Percentiles rank a stretch among this genome's conserved stretches.
Evolutionary conservation across 257 asterid species (phyloP).

Genomic region (Nicotiana undulata): DNA sequence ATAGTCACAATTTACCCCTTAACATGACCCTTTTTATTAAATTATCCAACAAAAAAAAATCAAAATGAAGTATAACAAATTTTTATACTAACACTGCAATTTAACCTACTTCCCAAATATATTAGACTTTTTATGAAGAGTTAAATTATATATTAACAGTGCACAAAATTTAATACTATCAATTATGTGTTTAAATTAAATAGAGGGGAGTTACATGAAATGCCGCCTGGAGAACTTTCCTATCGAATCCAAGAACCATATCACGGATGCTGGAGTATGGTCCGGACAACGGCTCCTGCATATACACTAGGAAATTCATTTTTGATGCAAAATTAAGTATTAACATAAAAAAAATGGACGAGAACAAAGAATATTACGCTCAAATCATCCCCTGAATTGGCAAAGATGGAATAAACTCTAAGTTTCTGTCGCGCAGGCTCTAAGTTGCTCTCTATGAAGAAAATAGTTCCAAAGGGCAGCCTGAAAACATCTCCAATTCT

Average conservation of each 20-base stretch:
- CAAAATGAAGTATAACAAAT: too few relatives aligned
- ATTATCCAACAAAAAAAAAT: background rate
- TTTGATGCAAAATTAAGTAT: too few relatives aligned
- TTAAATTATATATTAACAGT: too few relatives aligned
- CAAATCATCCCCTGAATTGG: conserved; percentile 25
- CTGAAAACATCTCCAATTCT: conserved; percentile 57
- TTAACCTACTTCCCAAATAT: too few relatives aligned
- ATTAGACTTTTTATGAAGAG: too few relatives aligned
- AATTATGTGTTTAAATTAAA: background rate
- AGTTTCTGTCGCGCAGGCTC: conserved; percentile 50
- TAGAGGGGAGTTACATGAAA: conserved; percentile 32
- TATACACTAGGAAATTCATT: background rate
- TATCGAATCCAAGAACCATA: conserved; percentile 70
- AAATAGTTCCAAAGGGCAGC: conserved; percentile 49
- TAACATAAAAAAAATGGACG: background rate
- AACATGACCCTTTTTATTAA: background rate
- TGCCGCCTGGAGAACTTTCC: conserved; percentile 51
- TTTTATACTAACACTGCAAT: too few relatives aligned
- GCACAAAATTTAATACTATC: too few relatives aligned
- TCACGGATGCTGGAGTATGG: conserved; percentile 66
- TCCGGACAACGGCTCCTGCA: conserved; percentile 35
- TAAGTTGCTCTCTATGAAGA: conserved; percentile 61
- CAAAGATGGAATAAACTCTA: conserved; percentile 58
- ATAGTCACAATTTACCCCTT: background rate
- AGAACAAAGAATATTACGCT: conserved; percentile 18